Evolutionary conservation across 2,329 filamentous ascomycete species (phyloP).

Genomic region (Stagonosporopsis rhizophila): DNA sequence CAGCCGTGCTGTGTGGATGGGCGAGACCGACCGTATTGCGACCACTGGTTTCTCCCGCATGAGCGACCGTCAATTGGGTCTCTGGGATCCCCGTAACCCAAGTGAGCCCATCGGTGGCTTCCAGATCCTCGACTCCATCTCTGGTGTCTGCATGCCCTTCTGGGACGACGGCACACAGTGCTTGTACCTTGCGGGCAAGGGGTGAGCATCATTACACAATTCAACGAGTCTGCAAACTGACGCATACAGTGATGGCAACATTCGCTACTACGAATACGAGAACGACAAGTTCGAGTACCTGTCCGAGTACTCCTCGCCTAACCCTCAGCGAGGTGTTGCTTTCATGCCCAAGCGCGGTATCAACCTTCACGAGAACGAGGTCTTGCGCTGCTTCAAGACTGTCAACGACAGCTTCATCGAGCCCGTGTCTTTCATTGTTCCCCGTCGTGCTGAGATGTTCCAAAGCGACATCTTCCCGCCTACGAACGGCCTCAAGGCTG

Average conservation of each 20-base stretch:
- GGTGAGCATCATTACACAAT: conserved; percentile 63
- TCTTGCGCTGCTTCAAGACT: conserved; percentile 93
- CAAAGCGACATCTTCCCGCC: conserved; percentile 97
- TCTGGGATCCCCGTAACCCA: conserved; percentile 89
- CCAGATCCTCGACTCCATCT: conserved; percentile 89
- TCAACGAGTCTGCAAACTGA: conserved; percentile 15
- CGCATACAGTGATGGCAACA: conserved; percentile 83
- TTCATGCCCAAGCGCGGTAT: conserved; percentile 95
- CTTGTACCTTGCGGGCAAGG: conserved; percentile 95
- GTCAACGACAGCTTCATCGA: conserved; percentile 95
- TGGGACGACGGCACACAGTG: conserved; percentile 98
- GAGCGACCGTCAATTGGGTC: conserved; percentile 94
- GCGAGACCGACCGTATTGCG: conserved; percentile 92
- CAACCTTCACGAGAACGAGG: conserved; percentile 93
- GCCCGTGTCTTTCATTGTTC: conserved; percentile 96
- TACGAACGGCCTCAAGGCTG: conserved; percentile 78
- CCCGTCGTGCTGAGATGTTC: conserved; percentile 90
- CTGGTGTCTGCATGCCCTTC: conserved; percentile 98
- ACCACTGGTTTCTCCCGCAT: conserved; percentile 98
- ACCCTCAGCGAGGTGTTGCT: conserved; percentile 92
- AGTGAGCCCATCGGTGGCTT: conserved; percentile 88
- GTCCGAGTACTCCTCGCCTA: conserved; percentile 95
- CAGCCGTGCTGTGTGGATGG: conserved; percentile 95
- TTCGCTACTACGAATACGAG: conserved; percentile 97
- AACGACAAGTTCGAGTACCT: conserved; percentile 99